A percentile compares a stretch with the other conserved stretches of the same genome.
Conservation (phyloP, 108 stramenopile genomes). For the Fragilaria radians region DNA sequence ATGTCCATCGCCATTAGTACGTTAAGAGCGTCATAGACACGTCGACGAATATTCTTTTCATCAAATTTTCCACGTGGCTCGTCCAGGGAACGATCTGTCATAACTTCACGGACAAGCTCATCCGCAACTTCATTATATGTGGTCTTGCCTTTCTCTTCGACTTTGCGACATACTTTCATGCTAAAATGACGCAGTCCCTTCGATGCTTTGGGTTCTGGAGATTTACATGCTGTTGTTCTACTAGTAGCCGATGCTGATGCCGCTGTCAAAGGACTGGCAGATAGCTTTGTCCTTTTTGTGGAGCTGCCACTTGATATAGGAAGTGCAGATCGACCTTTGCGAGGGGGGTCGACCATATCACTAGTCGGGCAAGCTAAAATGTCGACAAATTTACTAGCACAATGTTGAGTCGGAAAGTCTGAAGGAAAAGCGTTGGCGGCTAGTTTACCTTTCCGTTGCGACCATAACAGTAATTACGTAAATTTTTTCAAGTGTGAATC, state of each 20-base stretch:
- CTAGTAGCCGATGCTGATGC: no score
- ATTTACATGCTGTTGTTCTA: not conserved
- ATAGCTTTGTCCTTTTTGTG: not conserved
- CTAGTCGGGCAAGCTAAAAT: not conserved
- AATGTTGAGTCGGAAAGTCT: not conserved
- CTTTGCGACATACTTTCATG: slow-evolving; percentile 90
- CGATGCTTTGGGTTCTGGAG: slow-evolving; percentile 13
- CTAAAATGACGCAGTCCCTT: slow-evolving; percentile 90
- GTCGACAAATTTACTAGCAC: not conserved
- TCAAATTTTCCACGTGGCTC: slow-evolving; percentile 63
- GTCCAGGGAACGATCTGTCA: slow-evolving; percentile 31
- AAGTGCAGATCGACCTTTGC: not conserved
- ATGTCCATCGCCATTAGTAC: slow-evolving; percentile 96
- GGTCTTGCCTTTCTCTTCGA: slow-evolving; percentile 89
- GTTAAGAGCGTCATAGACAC: slow-evolving; percentile 95
- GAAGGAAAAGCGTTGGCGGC: not conserved
- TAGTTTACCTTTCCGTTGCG: no score
- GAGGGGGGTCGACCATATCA: not conserved
- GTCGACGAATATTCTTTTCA: slow-evolving; percentile 87
- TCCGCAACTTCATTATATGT: slow-evolving; percentile 96
- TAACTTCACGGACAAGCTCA: slow-evolving; percentile 70
- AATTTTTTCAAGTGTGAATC: no score
- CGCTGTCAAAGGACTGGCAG: not conserved
- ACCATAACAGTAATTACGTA: no score
- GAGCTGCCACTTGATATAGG: not conserved